Evolutionary conservation across 768 basidiomycete species (phyloP), one percentile per base, ranked within the genome.

Genomic region (Phaeolepiota aurea): DNA sequence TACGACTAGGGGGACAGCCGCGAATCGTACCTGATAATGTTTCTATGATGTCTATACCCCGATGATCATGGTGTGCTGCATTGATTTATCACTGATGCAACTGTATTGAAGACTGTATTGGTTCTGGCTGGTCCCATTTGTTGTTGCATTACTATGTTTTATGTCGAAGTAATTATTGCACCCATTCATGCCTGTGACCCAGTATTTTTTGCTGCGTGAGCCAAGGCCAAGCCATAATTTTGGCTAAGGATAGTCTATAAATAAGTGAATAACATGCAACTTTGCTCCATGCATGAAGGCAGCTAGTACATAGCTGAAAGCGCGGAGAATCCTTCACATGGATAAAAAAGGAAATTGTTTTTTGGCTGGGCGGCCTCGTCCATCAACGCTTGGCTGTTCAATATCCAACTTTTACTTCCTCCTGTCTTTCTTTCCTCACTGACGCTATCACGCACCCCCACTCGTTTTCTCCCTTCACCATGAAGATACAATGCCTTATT

Each of bases 1-100:
- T 91, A 40, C 76, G 80, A 36, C 64, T 82, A 46, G 60, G 68
- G 43, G 56, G 64, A 12, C 53, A 54, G 35, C 66, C 69, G 45
- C 53, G 62, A 23, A 58, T 55, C 38, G 55, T 68, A 55, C 61
- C 68, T 19, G 71, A 72, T 53, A 64, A 61, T 48, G 59, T 54
- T 32, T 73, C 73, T 41, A 63, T 66, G 63, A 53, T 60, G 47
- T 71, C 67, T 22, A 54, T 66, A 44, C 56, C 61, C 41, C 63
- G 68, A 48, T 68, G n/a, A 28, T 28, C 7, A 7, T n/a, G 25
- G 7, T 28, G 7, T 28, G 25, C n/a, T n/a, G 25, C 7, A 28
- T 7, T 28, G 53, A 61, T 45, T 34, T 18, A 43, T 34, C 18
- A 37, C 21, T 20, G 20, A 23, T 34, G 20, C 25, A 7, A n/a